These are phyloP conservation scores for Rhynchosporium secalis DNA, from an alignment of 2,329 filamentous ascomycete species.

Conservation along the genomic window DNA sequence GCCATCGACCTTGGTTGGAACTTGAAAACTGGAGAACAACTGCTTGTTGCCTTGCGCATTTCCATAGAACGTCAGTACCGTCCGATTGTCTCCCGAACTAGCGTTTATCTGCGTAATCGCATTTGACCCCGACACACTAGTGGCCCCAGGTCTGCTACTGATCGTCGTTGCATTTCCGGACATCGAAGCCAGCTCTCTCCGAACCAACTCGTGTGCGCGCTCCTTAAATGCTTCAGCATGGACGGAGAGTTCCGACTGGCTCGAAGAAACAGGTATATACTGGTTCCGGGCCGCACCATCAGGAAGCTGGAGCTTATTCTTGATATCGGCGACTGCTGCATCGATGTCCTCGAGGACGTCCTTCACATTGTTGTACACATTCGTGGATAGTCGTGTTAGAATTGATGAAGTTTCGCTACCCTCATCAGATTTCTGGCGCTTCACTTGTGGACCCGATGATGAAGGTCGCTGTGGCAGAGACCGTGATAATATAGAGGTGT, in stretches of 20 bases:
- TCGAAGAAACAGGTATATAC: slow-evolving; percentile 27
- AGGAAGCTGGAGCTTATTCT: slow-evolving; percentile 49
- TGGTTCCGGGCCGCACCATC: slow-evolving; percentile 35
- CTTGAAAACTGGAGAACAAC: slow-evolving; percentile 82
- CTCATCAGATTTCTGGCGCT: slow-evolving; percentile 60
- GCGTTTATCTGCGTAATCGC: slow-evolving; percentile 38
- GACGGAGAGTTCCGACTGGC: slow-evolving; percentile 32
- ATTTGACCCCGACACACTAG: slow-evolving; percentile 26
- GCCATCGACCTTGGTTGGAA: slow-evolving; percentile 44
- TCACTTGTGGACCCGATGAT: slow-evolving; percentile 55
- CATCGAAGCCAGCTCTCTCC: slow-evolving; percentile 58
- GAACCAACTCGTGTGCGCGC: slow-evolving; percentile 61
- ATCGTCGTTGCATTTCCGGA: slow-evolving; percentile 33
- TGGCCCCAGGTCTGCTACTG: slow-evolving; percentile 18
- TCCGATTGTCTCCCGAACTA: slow-evolving; percentile 48
- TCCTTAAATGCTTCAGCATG: slow-evolving; percentile 53
- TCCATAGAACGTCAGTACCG: slow-evolving; percentile 75
- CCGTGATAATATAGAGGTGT: slow-evolving; percentile 56
- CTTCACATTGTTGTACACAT: slow-evolving; percentile 60
- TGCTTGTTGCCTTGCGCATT: slow-evolving; percentile 73
- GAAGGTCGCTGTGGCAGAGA: slow-evolving; percentile 48
- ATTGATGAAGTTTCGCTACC: slow-evolving; percentile 41
- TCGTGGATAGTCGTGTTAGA: slow-evolving; percentile 39
- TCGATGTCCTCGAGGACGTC: slow-evolving; percentile 62
- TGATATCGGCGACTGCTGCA: slow-evolving; percentile 48